Evolutionary conservation across 768 basidiomycete genomes (phyloP).

Genomic region (Cyclocybe cylindracea): DNA sequence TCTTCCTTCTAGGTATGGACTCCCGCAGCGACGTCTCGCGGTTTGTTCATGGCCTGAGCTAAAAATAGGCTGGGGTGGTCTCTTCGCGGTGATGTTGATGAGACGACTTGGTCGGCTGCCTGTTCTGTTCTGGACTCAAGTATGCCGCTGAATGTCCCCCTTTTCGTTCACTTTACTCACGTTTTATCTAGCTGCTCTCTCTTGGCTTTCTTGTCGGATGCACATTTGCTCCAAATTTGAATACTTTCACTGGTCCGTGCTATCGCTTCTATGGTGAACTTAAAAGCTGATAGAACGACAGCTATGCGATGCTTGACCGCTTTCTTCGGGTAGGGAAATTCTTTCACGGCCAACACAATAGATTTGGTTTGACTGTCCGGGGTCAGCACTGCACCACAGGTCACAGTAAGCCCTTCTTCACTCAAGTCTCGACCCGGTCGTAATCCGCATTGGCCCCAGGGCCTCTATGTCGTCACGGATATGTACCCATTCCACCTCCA

Average conservation of each 20-base stretch:
- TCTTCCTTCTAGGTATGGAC: slow-evolving; percentile 54
- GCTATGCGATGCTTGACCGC: slow-evolving; percentile 62
- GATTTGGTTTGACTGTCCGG: slow-evolving; percentile 1
- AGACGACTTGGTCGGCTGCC: slow-evolving; percentile 68
- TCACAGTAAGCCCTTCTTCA: slow-evolving; percentile 39
- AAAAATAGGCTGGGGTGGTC: slow-evolving; percentile 53
- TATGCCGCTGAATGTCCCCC: slow-evolving; percentile 15
- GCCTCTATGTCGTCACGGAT: slow-evolving; percentile 62
- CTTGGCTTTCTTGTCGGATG: slow-evolving; percentile 47
- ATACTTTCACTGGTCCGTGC: slow-evolving; percentile 52
- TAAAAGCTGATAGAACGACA: slow-evolving; percentile 9
- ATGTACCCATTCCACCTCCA: slow-evolving; percentile 71
- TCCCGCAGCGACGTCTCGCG: background rate
- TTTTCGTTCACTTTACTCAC: background rate
- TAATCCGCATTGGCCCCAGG: slow-evolving; percentile 29
- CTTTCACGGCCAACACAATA: background rate
- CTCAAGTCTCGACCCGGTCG: background rate
- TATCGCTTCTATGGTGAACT: background rate
- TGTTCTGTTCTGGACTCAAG: slow-evolving; percentile 73
- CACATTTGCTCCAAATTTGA: slow-evolving; percentile 57
- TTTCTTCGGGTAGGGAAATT: slow-evolving; percentile 49
- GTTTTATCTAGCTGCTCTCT: slow-evolving; percentile 46
- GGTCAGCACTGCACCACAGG: slow-evolving; percentile 58
- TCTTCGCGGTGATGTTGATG: slow-evolving; percentile 65
- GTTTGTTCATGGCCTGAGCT: background rate